Percentiles rank a stretch among this genome's conserved stretches.
These are phyloP conservation scores for Carex myosuroides DNA, from an alignment of 176 grass and related monocot species.

Conservation along the genomic window DNA sequence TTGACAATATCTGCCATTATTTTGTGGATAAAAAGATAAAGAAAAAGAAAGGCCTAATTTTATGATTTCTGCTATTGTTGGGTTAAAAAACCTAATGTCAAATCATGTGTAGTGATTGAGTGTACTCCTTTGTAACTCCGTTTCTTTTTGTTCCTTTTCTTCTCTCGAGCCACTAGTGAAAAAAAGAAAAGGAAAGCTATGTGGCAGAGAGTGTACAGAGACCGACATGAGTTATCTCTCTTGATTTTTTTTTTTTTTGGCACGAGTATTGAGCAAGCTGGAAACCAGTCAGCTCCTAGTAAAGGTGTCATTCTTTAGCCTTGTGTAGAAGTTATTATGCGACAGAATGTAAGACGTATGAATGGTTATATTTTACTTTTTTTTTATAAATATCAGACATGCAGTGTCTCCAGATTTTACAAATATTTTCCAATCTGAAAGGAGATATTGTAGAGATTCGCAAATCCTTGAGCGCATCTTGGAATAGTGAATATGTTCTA, in stretches of 20 bases:
- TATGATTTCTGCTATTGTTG: constrained; percentile 19
- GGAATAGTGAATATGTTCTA: not conserved
- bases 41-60: constrained; percentile 21
- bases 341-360: constrained; percentile 17
- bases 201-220: constrained; percentile 41
- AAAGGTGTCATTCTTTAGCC: not conserved
- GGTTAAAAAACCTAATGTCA: constrained; percentile 12
- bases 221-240: constrained; percentile 7
- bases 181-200: constrained; percentile 2
- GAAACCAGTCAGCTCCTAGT: constrained; percentile 45
- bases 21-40: constrained; percentile 33
- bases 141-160: constrained; percentile 16
- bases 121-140: constrained; percentile 32
- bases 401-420: not conserved
- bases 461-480: not conserved
- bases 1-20: constrained; percentile 14
- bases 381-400: not conserved
- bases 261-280: constrained; percentile 35
- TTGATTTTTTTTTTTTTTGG: not conserved
- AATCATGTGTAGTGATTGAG: constrained; percentile 48
- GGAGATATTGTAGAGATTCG: not conserved
- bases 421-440: not conserved
- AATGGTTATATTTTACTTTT: not conserved
- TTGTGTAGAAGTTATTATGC: not conserved
- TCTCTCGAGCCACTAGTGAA: constrained; percentile 4